phyloP scores from a whole-genome alignment of 2,329 filamentous ascomycete genomes.

The Thielaviopsis musarum region DNA sequence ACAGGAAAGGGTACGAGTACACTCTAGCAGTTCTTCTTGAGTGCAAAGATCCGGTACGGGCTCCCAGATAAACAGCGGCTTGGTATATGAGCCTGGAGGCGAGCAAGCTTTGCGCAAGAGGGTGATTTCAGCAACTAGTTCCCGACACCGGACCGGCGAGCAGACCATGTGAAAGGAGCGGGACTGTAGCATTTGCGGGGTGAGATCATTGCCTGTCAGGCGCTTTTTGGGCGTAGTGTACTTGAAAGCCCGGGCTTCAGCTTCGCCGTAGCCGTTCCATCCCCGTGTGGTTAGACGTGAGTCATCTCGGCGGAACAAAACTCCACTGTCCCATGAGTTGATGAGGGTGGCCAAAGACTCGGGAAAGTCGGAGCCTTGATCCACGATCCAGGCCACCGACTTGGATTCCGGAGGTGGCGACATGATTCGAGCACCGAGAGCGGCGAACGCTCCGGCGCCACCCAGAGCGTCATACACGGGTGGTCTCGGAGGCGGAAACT shows the following conservation, averaged over 20 bases:
- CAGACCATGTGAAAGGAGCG: constrained; percentile 81
- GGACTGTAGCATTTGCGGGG: constrained; percentile 46
- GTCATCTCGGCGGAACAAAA: constrained; percentile 47
- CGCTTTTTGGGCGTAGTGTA: constrained; percentile 79
- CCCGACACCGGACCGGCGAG: constrained; percentile 57
- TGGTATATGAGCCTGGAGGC: constrained; percentile 23
- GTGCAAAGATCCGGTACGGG: constrained; percentile 80
- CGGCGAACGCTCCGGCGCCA: constrained; percentile 73
- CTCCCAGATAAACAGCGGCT: constrained; percentile 81
- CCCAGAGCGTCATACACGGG: constrained; percentile 65
- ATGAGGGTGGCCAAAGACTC: constrained; percentile 44
- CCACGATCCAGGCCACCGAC: constrained; percentile 76
- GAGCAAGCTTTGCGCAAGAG: constrained; percentile 31
- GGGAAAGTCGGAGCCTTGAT: constrained; percentile 80
- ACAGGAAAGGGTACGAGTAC: constrained; percentile 43
- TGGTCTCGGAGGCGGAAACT: constrained; percentile 55
- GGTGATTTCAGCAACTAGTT: constrained; percentile 56
- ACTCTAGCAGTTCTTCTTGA: constrained; percentile 47
- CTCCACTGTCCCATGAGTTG: constrained; percentile 58
- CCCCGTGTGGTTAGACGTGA: constrained; percentile 66
- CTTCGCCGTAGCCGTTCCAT: constrained; percentile 76
- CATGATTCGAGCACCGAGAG: constrained; percentile 75
- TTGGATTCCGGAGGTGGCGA: constrained; percentile 49
- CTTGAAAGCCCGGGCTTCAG: constrained; percentile 58
- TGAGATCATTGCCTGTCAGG: constrained; percentile 56